These are phyloP conservation scores for Tuber magnatum DNA, from an alignment of 495 filamentous ascomycete genomes.

Conservation along the genomic window DNA sequence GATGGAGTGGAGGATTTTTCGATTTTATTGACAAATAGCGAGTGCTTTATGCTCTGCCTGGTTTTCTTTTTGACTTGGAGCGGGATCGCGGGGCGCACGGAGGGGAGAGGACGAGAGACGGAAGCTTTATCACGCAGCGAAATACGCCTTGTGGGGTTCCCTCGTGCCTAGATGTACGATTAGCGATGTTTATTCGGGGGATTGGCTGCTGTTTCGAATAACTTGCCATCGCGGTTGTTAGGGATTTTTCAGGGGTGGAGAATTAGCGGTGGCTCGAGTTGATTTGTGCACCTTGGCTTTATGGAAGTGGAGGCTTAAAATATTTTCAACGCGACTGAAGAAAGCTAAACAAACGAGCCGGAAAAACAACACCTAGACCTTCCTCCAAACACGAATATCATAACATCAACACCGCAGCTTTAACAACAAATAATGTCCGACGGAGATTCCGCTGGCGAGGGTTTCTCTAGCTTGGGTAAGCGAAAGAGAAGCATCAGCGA, in stretches of 20 bases:
- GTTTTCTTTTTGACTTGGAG: constrained; percentile 56
- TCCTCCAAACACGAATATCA: neutral
- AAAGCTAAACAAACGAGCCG: neutral
- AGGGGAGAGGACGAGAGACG: constrained; percentile 7
- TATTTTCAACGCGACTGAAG: constrained; percentile 4
- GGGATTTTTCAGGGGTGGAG: constrained; percentile 1
- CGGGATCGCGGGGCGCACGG: constrained; percentile 12
- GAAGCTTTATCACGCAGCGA: constrained; percentile 46
- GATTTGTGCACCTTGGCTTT: neutral
- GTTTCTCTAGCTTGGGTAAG: neutral
- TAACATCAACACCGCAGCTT: neutral
- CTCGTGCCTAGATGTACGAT: constrained; percentile 43
- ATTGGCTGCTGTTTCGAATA: neutral
- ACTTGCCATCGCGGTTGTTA: constrained; percentile 24
- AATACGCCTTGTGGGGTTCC: constrained; percentile 45
- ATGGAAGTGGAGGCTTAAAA: constrained; percentile 21
- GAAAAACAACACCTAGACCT: neutral
- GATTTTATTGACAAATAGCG: constrained; percentile 65
- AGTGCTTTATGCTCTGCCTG: constrained; percentile 69
- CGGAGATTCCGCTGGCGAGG: neutral
- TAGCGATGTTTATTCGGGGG: constrained; percentile 16
- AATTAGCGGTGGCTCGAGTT: constrained; percentile 4
- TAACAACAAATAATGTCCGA: neutral
- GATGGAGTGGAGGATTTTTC: constrained; percentile 50
- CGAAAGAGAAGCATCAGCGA: neutral